Conservation (phyloP, 1,284 basidiomycete genomes). For the Rhodotorula mucilaginosa region DNA sequence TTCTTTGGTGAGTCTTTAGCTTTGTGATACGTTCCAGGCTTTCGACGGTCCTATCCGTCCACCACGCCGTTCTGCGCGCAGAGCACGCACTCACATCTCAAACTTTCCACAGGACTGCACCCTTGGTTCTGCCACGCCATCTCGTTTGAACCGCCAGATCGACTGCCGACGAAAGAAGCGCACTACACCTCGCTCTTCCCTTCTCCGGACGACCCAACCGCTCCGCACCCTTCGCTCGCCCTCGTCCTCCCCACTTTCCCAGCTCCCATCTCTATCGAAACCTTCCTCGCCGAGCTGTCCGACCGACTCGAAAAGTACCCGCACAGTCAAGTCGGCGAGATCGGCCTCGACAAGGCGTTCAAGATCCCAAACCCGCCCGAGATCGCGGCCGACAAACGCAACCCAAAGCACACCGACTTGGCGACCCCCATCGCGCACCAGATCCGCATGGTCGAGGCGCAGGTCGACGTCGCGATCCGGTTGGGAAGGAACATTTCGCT, state of each 20-base stretch:
- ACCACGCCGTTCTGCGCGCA: too few relatives aligned
- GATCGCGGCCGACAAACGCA: constrained; percentile 13
- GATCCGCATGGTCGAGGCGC: constrained; percentile 65
- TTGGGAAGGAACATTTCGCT: constrained; percentile 67
- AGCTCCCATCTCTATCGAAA: constrained; percentile 59
- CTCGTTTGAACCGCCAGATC: constrained; percentile 50
- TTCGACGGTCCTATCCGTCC: not conserved
- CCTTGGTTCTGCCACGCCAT: constrained; percentile 79
- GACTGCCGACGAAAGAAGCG: constrained; percentile 54
- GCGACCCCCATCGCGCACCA: constrained; percentile 71
- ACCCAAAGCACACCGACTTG: constrained; percentile 58
- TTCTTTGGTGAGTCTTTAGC: constrained; percentile 45
- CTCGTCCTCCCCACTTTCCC: constrained; percentile 49
- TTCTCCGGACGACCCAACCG: not conserved
- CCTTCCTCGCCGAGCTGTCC: constrained; percentile 59
- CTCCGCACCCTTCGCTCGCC: constrained; percentile 10
- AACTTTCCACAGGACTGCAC: constrained; percentile 57
- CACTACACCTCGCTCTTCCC: constrained; percentile 67
- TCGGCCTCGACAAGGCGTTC: constrained; percentile 72
- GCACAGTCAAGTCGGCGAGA: constrained; percentile 73
- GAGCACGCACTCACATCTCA: constrained; percentile 50
- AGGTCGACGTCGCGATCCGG: constrained; percentile 71
- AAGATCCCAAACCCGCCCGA: constrained; percentile 59
- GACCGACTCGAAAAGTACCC: constrained; percentile 60
- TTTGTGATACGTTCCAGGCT: not conserved